Evolutionary conservation across 306 rosid genomes (phyloP), one percentile per base, ranked within the genome.

Genomic region (Gastrolobium villosum): DNA sequence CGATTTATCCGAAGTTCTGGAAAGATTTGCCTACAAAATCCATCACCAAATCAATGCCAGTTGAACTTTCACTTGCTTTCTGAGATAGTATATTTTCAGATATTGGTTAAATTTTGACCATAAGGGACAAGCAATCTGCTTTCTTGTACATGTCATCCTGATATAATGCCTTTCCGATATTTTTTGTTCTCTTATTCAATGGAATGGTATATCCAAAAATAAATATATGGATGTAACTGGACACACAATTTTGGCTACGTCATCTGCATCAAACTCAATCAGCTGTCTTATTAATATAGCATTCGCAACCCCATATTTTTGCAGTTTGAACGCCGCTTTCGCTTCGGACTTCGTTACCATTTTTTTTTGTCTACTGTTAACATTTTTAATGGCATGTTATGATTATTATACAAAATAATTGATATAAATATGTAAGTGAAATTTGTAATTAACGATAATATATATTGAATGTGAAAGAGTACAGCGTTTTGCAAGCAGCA

Each of bases 1-100:
- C 8, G 10, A 6, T 53, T 64, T 13, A 35, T 32, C 60, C 56
- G 30, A 31, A 31, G 36, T 45, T 26, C 6, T 34, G 40, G 72
- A 39, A 50, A 50, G 66, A 72, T 13, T 32, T 72, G 60, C 36
- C 60, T 50, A 34, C 75, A 50, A 55, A 30, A 61, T 35, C 57
- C 32, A 13, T 66, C 81, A 8, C 26, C 66, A 40, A 28, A 52
- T 15, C 46, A 34, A 4, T 43, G 60, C 50, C 56, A 43, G 30
- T 52, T 46, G 46, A n/a, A 53, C 54, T 64, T 10, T 7, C 49
- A 28, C 75, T 45, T 69, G 68, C 32, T 43, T 41, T 59, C 55
- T 45, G 41, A 37, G 41, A 72, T 67, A 11, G 15, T 48, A 8
- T 49, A 37, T 26, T 46, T 36, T 10, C 35, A 9, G 54, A 57